These are phyloP conservation scores for Spinellus fusiger DNA, from an alignment of 192 early-diverging fungal species.

Conservation along the genomic window DNA sequence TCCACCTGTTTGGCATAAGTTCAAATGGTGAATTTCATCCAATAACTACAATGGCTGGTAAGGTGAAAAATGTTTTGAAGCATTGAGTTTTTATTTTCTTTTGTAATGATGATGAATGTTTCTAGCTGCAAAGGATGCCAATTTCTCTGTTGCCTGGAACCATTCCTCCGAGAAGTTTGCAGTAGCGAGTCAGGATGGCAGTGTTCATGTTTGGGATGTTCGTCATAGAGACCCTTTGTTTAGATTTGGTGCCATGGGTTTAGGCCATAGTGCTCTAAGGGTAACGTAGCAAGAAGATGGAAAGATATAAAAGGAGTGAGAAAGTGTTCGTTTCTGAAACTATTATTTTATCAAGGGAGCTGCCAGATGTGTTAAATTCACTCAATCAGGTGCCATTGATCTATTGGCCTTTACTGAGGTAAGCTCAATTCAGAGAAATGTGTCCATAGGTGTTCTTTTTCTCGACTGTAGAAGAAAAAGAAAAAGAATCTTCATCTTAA, in stretches of 20 bases:
- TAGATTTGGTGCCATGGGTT: conserved; percentile 67
- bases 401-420: conserved; percentile 72
- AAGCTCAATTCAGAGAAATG: too few relatives aligned
- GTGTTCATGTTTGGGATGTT: conserved; percentile 89
- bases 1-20: conserved; percentile 79
- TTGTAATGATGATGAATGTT: not conserved
- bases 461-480: conserved; percentile 7
- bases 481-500: not conserved
- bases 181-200: conserved; percentile 92
- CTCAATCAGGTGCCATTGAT: conserved; percentile 84
- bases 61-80: conserved; percentile 4
- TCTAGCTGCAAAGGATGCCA: conserved; percentile 70
- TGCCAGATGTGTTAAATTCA: conserved; percentile 87
- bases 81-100: conserved; percentile 6
- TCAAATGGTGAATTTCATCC: conserved; percentile 60
- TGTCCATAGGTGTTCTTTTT: too few relatives aligned
- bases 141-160: conserved; percentile 95
- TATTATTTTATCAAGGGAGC: conserved; percentile 63
- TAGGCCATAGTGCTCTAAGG: conserved; percentile 17
- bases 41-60: conserved; percentile 71
- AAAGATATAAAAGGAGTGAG: not conserved
- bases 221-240: conserved; percentile 70
- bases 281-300: not conserved
- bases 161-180: conserved; percentile 91
- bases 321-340: conserved; percentile 15